Conservation (phyloP, 1,284 basidiomycete species). For the Trichosporon ovoides region DNA sequence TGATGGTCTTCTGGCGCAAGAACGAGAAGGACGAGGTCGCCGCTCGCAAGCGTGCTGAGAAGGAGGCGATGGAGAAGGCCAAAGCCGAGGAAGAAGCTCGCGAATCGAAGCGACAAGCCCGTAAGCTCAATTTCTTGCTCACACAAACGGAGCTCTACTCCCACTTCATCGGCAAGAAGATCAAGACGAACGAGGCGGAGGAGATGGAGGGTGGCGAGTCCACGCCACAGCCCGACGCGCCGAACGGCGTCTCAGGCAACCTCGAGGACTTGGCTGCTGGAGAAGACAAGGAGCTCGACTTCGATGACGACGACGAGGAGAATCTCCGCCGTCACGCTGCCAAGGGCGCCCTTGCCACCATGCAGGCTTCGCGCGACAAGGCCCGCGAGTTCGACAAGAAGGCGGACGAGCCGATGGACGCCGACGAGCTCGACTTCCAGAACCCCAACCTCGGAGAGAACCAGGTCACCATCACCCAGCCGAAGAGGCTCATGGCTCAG, state of each 20-base stretch:
- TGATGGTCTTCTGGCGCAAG: constrained; percentile 96
- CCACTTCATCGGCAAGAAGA: constrained; percentile 97
- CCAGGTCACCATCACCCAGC: constrained; percentile 80
- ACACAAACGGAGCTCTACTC: constrained; percentile 99
- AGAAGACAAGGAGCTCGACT: constrained; percentile 74
- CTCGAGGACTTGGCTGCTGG: constrained; percentile 53
- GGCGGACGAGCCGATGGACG: constrained; percentile 59
- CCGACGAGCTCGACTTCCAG: constrained; percentile 96
- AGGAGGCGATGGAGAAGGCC: constrained; percentile 81
- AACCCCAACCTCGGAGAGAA: constrained; percentile 93
- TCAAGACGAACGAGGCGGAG: constrained; percentile 91
- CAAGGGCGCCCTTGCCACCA: constrained; percentile 83
- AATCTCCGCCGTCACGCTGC: constrained; percentile 85
- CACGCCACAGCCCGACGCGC: constrained; percentile 16
- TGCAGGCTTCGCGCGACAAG: constrained; percentile 71
- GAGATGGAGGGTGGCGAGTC: constrained; percentile 57
- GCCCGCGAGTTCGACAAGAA: constrained; percentile 78
- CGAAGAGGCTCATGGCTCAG: constrained; percentile 92
- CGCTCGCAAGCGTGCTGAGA: constrained; percentile 86
- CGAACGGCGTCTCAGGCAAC: constrained; percentile 30
- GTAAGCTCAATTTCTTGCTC: constrained; percentile 98
- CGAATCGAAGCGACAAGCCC: constrained; percentile 88
- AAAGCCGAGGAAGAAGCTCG: constrained; percentile 95
- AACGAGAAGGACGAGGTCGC: constrained; percentile 92
- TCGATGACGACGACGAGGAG: constrained; percentile 88